A percentile compares a stretch with the other conserved stretches of the same genome.
phyloP scores from a whole-genome alignment of 2,329 filamentous ascomycete genomes.

The Grosmannia penicillata region DNA sequence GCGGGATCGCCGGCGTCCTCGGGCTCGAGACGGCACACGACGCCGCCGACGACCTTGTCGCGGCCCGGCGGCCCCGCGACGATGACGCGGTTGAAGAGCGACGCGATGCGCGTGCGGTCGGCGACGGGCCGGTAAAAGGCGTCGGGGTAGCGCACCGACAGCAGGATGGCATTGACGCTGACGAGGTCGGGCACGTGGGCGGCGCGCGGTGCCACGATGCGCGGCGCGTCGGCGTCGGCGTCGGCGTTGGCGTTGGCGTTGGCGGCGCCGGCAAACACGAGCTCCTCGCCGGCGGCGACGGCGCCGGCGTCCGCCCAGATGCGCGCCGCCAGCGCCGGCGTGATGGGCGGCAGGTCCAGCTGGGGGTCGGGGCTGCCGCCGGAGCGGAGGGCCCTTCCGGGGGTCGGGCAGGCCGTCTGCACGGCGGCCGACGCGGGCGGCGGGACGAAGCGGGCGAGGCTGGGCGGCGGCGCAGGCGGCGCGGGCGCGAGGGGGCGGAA shows the following conservation, averaged over 20 bases:
- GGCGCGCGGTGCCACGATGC: slow-evolving; percentile 15
- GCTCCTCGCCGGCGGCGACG: background rate
- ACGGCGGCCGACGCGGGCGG: slow-evolving; percentile 1
- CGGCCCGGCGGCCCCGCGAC: no score
- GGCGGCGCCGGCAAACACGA: no score
- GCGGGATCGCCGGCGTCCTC: slow-evolving; percentile 3
- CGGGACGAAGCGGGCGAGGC: slow-evolving; percentile 5
- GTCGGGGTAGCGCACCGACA: slow-evolving; percentile 49
- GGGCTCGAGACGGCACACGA: slow-evolving; percentile 47
- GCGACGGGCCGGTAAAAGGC: slow-evolving; percentile 44
- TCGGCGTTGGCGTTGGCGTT: no score
- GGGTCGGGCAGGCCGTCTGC: background rate
- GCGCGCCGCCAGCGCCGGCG: slow-evolving; percentile 9
- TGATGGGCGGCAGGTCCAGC: slow-evolving; percentile 6
- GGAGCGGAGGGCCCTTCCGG: background rate
- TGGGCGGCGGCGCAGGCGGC: slow-evolving; percentile 5
- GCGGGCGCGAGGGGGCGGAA: slow-evolving; percentile 7
- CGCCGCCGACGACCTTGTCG: slow-evolving; percentile 42
- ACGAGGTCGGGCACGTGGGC: slow-evolving; percentile 42
- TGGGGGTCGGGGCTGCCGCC: slow-evolving; percentile 5
- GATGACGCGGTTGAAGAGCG: slow-evolving; percentile 43
- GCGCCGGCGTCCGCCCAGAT: slow-evolving; percentile 7
- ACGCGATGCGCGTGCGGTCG: slow-evolving; percentile 29
- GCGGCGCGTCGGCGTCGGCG: slow-evolving; percentile 9
- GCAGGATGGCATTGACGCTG: slow-evolving; percentile 49